These are phyloP conservation scores for Hippophae gyantsensis DNA, from an alignment of 306 rosid genomes.

Conservation along the genomic window DNA sequence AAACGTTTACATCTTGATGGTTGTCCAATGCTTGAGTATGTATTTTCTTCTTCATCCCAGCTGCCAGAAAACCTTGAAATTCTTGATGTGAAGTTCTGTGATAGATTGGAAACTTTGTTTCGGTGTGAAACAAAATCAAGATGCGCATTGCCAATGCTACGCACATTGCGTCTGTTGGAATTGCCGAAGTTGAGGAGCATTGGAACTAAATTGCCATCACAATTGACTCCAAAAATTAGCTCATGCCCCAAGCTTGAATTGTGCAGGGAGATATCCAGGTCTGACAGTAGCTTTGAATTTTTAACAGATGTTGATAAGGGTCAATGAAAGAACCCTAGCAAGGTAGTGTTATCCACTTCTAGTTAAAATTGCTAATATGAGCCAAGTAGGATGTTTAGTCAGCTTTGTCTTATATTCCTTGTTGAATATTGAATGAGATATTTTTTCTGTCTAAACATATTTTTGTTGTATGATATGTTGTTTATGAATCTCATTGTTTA, in stretches of 20 bases:
- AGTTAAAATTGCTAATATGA: too few species aligned
- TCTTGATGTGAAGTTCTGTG: slow-evolving; percentile 28
- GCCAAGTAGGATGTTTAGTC: too few species aligned
- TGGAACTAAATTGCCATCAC: slow-evolving; percentile 10
- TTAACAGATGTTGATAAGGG: too few species aligned
- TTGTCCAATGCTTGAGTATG: slow-evolving; percentile 19
- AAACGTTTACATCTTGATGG: slow-evolving; percentile 21
- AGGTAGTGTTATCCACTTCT: too few species aligned
- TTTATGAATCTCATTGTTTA: too few species aligned
- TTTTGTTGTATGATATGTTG: too few species aligned
- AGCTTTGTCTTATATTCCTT: too few species aligned
- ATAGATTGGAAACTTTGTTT: slow-evolving; percentile 15
- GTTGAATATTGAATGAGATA: too few species aligned
- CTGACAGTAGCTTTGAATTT: too few species aligned
- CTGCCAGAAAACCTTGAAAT: slow-evolving; percentile 17
- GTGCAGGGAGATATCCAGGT: background rate
- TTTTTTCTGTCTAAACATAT: too few species aligned
- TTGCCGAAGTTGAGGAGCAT: slow-evolving; percentile 22
- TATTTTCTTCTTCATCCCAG: slow-evolving; percentile 10
- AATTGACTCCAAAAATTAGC: background rate
- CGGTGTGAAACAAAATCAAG: background rate
- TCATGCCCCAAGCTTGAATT: slow-evolving; percentile 8
- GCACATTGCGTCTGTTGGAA: slow-evolving; percentile 19
- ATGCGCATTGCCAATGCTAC: slow-evolving; percentile 4
- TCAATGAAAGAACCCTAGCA: too few species aligned